phyloP scores from a whole-genome alignment of 345 rosid genomes.

The Boechera divaricarpa region DNA sequence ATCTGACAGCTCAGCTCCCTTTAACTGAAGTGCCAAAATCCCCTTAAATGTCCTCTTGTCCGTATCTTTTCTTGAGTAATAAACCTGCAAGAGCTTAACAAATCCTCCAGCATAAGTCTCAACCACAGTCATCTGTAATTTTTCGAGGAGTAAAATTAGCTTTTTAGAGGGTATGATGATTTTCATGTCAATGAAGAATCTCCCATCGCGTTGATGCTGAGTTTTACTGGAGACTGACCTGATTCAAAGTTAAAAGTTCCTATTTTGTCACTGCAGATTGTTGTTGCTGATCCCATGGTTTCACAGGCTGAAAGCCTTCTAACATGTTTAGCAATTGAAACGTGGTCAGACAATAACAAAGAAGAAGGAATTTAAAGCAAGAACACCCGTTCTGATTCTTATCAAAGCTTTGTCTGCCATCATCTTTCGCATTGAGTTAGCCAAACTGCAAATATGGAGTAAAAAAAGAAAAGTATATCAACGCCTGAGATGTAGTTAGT shows the following conservation, averaged over 20 bases:
- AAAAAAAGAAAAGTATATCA: conserved; percentile 27
- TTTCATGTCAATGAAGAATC: conserved; percentile 15
- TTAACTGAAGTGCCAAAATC: too few relatives aligned
- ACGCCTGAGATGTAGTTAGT: conserved; percentile 1
- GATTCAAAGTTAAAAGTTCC: conserved; percentile 93
- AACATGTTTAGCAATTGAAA: conserved; percentile 59
- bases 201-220: conserved; percentile 6
- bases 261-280: conserved; percentile 99
- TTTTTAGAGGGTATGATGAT: conserved; percentile 15
- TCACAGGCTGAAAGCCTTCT: conserved; percentile 99
- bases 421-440: conserved; percentile 99
- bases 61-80: too few relatives aligned
- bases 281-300: conserved; percentile 99
- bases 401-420: conserved; percentile 99
- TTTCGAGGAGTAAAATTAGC: conserved; percentile 12
- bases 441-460: conserved; percentile 59
- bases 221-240: conserved; percentile 56
- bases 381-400: conserved; percentile 45
- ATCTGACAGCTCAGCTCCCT: too few relatives aligned
- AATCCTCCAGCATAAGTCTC: conserved; percentile 79
- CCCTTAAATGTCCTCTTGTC: too few relatives aligned
- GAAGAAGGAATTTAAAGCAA: conserved; percentile 28
- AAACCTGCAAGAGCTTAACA: too few relatives aligned
- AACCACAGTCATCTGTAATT: conserved; percentile 90
- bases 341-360: conserved; percentile 33